Conservation (phyloP, 2,329 filamentous ascomycete species). For the Cytospora chrysosperma region DNA sequence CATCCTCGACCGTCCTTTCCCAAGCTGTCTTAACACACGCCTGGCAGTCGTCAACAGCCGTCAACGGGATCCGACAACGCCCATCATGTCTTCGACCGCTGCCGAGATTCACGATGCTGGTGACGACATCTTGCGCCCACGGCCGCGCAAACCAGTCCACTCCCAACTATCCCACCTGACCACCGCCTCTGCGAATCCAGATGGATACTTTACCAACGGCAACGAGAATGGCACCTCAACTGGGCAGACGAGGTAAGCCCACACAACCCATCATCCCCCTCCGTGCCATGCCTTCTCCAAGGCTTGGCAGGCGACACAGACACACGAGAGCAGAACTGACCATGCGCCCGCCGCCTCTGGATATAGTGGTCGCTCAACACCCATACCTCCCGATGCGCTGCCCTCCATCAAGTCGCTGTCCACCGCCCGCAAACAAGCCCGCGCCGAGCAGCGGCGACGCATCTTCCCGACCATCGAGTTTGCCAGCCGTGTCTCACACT, state of each 20-base stretch:
- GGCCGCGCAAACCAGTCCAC: conserved; percentile 50
- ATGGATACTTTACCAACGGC: conserved; percentile 36
- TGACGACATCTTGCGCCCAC: conserved; percentile 48
- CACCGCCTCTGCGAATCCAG: conserved; percentile 36
- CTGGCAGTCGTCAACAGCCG: not conserved
- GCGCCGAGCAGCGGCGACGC: conserved; percentile 76
- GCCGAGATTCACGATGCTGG: conserved; percentile 33
- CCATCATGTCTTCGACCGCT: conserved; percentile 31
- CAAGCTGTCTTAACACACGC: not conserved
- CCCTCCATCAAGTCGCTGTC: conserved; percentile 87
- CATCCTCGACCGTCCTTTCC: not conserved
- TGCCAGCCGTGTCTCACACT: conserved; percentile 86
- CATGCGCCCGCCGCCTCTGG: conserved; percentile 15
- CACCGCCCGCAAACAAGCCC: conserved; percentile 76
- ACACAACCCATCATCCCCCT: not conserved
- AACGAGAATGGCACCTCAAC: conserved; percentile 39
- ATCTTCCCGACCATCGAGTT: conserved; percentile 94
- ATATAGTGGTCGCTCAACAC: conserved; percentile 79
- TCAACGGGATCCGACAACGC: not conserved
- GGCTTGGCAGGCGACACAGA: not conserved
- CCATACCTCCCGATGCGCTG: conserved; percentile 84
- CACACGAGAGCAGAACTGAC: conserved; percentile 1
- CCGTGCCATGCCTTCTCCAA: conserved; percentile 1
- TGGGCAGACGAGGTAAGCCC: conserved; percentile 45
- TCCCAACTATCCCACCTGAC: conserved; percentile 45